Percentiles rank a stretch among this genome's conserved stretches.
phyloP scores from a whole-genome alignment of 805 yeast genomes.

The Metschnikowia similis region DNA sequence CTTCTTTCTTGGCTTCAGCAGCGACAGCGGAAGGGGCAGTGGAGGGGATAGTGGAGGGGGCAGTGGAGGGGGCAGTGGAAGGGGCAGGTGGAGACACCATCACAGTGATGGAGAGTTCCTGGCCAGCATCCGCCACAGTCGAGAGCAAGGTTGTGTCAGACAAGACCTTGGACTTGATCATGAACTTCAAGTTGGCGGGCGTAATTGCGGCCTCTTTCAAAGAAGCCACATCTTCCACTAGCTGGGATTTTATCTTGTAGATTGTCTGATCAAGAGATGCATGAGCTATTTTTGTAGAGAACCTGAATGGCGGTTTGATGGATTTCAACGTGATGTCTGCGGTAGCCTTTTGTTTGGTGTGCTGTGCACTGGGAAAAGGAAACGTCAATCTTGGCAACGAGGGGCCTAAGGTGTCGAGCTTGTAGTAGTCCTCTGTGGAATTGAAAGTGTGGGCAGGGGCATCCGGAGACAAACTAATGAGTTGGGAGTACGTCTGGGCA shows the following conservation, averaged over 20 bases:
- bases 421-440: constrained; percentile 26
- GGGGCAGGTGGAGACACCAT: constrained; percentile 16
- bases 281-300: constrained; percentile 30
- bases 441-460: constrained; percentile 30
- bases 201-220: constrained; percentile 25
- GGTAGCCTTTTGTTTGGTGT: not conserved
- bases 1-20: not conserved
- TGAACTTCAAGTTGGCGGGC: constrained; percentile 44
- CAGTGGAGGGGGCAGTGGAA: not conserved
- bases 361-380: constrained; percentile 23
- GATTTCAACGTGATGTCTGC: constrained; percentile 50
- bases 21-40: not conserved
- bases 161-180: constrained; percentile 60
- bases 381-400: constrained; percentile 45
- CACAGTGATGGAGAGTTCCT: constrained; percentile 13
- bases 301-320: constrained; percentile 65
- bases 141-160: constrained; percentile 45
- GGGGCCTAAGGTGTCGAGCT: constrained; percentile 38
- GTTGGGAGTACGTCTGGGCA: constrained; percentile 44
- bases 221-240: constrained; percentile 27
- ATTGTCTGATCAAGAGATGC: constrained; percentile 27
- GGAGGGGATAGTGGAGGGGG: not conserved
- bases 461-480: constrained; percentile 43
- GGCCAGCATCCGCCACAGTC: constrained; percentile 14
- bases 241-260: constrained; percentile 34